Conservation (phyloP, 2,329 filamentous ascomycete genomes). For the Xylaria digitata region DNA sequence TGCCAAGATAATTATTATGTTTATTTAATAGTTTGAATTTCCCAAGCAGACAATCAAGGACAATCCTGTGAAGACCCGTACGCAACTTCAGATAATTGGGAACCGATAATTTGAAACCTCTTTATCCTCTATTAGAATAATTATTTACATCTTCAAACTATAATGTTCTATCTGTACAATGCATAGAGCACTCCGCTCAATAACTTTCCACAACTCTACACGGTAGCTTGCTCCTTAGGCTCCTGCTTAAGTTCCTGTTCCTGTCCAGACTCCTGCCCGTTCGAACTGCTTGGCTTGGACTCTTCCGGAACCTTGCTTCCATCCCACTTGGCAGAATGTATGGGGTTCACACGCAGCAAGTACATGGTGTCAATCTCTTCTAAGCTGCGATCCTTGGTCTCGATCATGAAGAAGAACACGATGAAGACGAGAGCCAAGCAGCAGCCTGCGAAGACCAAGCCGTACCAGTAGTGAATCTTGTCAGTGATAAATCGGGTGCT, state of each 20-base stretch:
- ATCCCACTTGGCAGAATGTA: slow-evolving; percentile 56
- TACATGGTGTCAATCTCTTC: slow-evolving; percentile 87
- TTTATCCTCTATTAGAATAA: too few species aligned
- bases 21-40: too few species aligned
- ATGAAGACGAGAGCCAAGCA: slow-evolving; percentile 71
- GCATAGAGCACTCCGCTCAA: not conserved
- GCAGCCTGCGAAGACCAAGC: slow-evolving; percentile 77
- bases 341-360: slow-evolving; percentile 61
- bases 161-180: not conserved
- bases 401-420: slow-evolving; percentile 81
- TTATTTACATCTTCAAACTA: too few species aligned
- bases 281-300: slow-evolving; percentile 4
- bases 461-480: slow-evolving; percentile 75
- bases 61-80: too few species aligned
- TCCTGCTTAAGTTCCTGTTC: slow-evolving; percentile 1
- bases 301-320: slow-evolving; percentile 46
- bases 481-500: slow-evolving; percentile 78
- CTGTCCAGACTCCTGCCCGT: not conserved
- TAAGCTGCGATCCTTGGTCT: slow-evolving; percentile 76
- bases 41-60: too few species aligned
- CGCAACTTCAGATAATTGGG: too few species aligned
- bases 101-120: too few species aligned
- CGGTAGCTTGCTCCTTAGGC: not conserved
- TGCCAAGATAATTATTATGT: too few species aligned
- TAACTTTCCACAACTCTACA: not conserved